A percentile compares a stretch with the other conserved stretches of the same genome.
These are phyloP conservation scores for Phytophthora idaei DNA, from an alignment of 352 stramenopile species.

Conservation along the genomic window DNA sequence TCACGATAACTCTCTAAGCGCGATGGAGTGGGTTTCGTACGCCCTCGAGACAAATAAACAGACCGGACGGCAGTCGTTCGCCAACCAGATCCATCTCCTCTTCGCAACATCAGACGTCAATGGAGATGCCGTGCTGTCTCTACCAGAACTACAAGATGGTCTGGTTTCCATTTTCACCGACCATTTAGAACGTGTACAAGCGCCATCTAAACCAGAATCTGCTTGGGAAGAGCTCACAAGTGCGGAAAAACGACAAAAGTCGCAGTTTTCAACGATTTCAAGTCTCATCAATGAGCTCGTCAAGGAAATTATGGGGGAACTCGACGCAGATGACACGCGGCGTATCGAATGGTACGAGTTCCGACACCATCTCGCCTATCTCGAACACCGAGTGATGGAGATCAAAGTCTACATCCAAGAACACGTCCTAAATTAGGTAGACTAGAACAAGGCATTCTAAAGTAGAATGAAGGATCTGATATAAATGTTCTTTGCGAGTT, in stretches of 20 bases:
- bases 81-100: constrained; percentile 59
- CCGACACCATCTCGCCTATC: constrained; percentile 69
- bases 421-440: constrained; percentile 29
- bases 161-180: constrained; percentile 46
- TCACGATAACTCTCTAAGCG: constrained; percentile 54
- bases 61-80: constrained; percentile 48
- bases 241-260: constrained; percentile 17
- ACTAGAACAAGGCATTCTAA: background rate
- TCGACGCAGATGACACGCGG: constrained; percentile 64
- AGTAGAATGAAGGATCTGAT: constrained; percentile 22
- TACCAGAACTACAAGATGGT: constrained; percentile 53
- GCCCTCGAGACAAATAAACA: constrained; percentile 54
- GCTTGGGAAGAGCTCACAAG: constrained; percentile 32
- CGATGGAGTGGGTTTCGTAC: constrained; percentile 74
- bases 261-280: constrained; percentile 31
- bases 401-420: constrained; percentile 61
- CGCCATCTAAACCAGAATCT: constrained; percentile 13
- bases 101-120: constrained; percentile 61
- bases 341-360: constrained; percentile 83
- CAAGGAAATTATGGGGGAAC: constrained; percentile 58
- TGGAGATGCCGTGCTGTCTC: constrained; percentile 59
- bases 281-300: constrained; percentile 51
- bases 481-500: constrained; percentile 15
- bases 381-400: constrained; percentile 57
- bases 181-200: constrained; percentile 26